Conservation (phyloP, 345 rosid species). For the Trapa bicornis region DNA sequence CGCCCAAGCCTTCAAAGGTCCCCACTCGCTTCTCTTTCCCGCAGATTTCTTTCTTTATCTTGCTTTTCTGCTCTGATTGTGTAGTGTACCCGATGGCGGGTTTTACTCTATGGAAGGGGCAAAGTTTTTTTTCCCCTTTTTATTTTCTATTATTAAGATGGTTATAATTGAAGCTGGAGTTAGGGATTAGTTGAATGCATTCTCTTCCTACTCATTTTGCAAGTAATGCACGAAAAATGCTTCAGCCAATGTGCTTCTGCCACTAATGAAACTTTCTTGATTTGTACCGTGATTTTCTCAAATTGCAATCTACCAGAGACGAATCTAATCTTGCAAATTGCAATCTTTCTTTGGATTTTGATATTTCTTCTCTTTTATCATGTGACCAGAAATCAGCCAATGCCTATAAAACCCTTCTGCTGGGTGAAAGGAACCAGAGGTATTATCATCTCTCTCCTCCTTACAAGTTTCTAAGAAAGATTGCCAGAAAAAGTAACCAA, state of each 20-base stretch:
- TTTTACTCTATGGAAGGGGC: no score
- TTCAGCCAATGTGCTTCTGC: no score
- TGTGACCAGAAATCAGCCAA: slow-evolving; percentile 16
- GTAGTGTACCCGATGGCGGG: background rate
- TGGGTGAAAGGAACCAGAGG: slow-evolving; percentile 34
- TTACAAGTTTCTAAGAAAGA: background rate
- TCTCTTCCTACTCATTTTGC: background rate
- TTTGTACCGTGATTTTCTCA: background rate
- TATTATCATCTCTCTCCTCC: slow-evolving; percentile 9
- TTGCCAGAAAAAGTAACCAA: background rate
- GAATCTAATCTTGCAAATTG: background rate
- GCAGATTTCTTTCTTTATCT: no score
- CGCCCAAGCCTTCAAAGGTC: slow-evolving; percentile 24
- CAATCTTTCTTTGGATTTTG: background rate
- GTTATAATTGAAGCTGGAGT: no score
- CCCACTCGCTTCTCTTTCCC: slow-evolving; percentile 1
- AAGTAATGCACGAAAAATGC: background rate
- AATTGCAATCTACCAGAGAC: background rate
- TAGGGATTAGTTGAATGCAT: background rate
- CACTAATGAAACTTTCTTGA: no score
- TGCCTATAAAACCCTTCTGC: slow-evolving; percentile 18
- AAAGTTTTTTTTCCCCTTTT: no score
- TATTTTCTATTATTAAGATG: no score
- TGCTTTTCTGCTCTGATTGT: background rate
- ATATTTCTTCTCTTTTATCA: slow-evolving; percentile 1